Conservation (phyloP, 2,329 filamentous ascomycete genomes). For the Rhynchosporium agropyri region DNA sequence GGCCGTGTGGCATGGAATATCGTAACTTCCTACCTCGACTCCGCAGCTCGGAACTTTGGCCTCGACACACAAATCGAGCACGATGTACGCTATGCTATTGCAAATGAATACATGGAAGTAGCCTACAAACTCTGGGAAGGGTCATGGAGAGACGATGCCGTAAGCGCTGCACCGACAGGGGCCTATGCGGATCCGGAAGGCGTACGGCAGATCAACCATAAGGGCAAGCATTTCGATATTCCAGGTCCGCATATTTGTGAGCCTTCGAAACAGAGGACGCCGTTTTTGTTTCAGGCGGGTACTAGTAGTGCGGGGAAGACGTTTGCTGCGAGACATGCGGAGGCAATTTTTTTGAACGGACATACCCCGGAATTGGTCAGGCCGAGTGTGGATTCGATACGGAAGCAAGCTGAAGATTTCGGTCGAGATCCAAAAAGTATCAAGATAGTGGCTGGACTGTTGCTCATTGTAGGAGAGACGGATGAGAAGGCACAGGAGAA, state of each 20-base stretch:
- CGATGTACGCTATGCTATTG: conserved; percentile 67
- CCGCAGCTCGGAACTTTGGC: conserved; percentile 65
- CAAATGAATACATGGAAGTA: conserved; percentile 60
- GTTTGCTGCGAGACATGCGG: conserved; percentile 71
- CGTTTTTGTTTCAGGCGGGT: conserved; percentile 61
- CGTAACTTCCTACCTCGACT: conserved; percentile 69
- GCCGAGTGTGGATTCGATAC: conserved; percentile 63
- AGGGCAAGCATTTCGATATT: conserved; percentile 64
- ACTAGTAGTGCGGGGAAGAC: conserved; percentile 66
- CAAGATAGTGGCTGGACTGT: conserved; percentile 58
- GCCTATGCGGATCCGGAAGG: conserved; percentile 61
- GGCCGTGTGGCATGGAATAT: conserved; percentile 57
- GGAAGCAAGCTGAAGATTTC: conserved; percentile 39
- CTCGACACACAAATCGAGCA: conserved; percentile 61
- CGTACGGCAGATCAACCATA: conserved; percentile 67
- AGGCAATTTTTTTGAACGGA: conserved; percentile 70
- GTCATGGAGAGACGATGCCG: conserved; percentile 48
- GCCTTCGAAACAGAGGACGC: conserved; percentile 38
- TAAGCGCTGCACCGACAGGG: conserved; percentile 59
- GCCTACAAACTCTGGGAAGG: conserved; percentile 38
- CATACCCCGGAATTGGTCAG: conserved; percentile 64
- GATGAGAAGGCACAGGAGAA: conserved; percentile 68
- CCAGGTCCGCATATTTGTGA: conserved; percentile 68
- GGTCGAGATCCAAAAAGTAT: conserved; percentile 63
- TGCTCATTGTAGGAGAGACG: conserved; percentile 65